Evolutionary conservation across 2,329 filamentous ascomycete species (phyloP), one percentile per base, ranked within the genome.

Genomic region (Claviceps monticola): DNA sequence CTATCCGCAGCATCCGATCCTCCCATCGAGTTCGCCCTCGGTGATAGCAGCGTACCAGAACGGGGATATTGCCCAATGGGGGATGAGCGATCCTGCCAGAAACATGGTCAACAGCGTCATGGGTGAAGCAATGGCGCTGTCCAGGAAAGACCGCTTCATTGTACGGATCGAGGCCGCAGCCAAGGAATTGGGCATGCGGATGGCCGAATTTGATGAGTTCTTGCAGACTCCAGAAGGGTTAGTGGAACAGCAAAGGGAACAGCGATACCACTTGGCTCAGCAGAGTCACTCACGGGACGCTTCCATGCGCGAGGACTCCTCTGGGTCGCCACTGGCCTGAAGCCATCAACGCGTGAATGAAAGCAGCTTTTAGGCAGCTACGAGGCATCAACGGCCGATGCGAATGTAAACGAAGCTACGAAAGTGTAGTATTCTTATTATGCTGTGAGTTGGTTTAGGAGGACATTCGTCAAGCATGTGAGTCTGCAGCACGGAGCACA

Each of bases 81-180:
- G 55, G 34, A 41, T 61, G 47, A 48, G 54, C 26, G 57, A 59
- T 9, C 49, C 55, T 3, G 58, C 62, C 19, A 52, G 54, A 14
- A 57, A 49, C 26, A 39, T 66, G 42, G 50, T 66, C 26, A 54
- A 51, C n/a, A 67, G 70, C 53, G 71, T 73, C 3, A 68, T 79
- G 63, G 63, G 63, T 13, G 70, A 75, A 49, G 70, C 72, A 21
- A 68, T 71, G 29, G 57, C 59, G 16, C 68, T 72, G 34, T 69
- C 74, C 56, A 68, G 65, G 56, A 66, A 68, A 49, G 67, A 70
- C 1, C 68, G 76, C 4, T 66, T 71, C 49, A 65, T 78, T 54
- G 69, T 75, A 49, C 69, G 74, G 56, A 72, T 81, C 50, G 75
- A 80, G 56, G 67, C 72, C 44, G 70, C 74, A 2, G 75, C 77